Evolutionary conservation across 345 rosid genomes (phyloP), one percentile per base, ranked within the genome.

Genomic region (Aegle marmelos): DNA sequence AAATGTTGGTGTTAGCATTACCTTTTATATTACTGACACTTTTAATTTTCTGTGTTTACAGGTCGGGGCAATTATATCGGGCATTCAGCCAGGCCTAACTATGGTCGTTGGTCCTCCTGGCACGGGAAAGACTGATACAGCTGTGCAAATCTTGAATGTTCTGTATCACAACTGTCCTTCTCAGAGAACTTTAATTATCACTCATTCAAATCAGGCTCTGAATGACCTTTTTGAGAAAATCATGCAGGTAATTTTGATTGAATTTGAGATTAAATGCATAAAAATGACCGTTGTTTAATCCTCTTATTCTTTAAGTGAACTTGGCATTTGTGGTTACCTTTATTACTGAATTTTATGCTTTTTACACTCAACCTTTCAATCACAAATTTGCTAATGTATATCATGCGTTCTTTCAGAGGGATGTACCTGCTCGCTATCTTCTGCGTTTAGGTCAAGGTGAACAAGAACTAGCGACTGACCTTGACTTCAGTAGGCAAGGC

Each of bases 61-160:
- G 98, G 86, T 91, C 80, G 98, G 97, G 79, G 99, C 99, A 28
- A 96, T 96, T 83, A 89, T 91, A 67, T 96, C 99, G 77, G 99
- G 99, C 77, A 87, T 94, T 83, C 98, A 96, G 86, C 98, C 99
- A 63, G 99, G 99, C 72, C 87, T 96, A 50, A 92, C 98, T 50
- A 94, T 96, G 99, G 98, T 94, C 70, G 99, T 96, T 22, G 99
- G 99, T 82, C 99, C 99, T 36, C 99, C 99, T 21, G 99, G 99
- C 81, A 96, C 98, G 0, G 99, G 99, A 80, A 96, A 96, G 88
- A 96, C 99, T 70, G 99, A 96, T 85, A 96, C 98, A 70, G 99
- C 98, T 54, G 99, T 96, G 85, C 99, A 96, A 82, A 90, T 96
- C 72, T 86, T 96, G 85, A 94, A 94, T 72, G 95, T 94, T 82